These are phyloP conservation scores for Globisporangium yorkense DNA, from an alignment of 352 stramenopile species.

Conservation along the genomic window DNA sequence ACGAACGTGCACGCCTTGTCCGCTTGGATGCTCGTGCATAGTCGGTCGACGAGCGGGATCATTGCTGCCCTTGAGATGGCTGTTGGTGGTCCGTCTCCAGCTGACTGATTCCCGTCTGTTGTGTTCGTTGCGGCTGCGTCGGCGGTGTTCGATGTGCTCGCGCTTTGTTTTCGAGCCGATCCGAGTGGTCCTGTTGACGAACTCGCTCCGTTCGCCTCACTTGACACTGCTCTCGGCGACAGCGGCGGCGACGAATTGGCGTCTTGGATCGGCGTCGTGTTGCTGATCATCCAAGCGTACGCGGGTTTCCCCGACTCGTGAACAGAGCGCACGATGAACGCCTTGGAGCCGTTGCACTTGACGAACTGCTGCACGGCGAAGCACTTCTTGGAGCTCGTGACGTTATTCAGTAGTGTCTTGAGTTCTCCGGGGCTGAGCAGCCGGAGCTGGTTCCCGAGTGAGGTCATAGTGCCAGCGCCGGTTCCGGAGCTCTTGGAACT, in stretches of 20 bases:
- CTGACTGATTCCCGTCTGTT: not conserved
- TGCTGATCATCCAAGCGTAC: conserved; percentile 81
- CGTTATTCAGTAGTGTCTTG: conserved; percentile 60
- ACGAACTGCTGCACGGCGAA: conserved; percentile 74
- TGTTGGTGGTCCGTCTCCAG: conserved; percentile 12
- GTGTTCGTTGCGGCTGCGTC: not conserved
- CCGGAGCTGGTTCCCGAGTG: conserved; percentile 56
- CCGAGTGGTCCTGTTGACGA: not conserved
- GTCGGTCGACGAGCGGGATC: conserved; percentile 35
- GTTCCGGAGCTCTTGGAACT: conserved; percentile 8
- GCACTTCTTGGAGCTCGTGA: conserved; percentile 50
- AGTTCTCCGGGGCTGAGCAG: conserved; percentile 58
- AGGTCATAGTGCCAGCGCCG: conserved; percentile 14
- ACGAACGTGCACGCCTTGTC: conserved; percentile 74
- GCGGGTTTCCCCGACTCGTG: conserved; percentile 55
- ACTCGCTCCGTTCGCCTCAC: not conserved
- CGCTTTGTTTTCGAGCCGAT: not conserved
- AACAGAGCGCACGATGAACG: conserved; percentile 61
- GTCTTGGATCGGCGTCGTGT: conserved; percentile 42
- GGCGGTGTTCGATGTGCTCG: not conserved
- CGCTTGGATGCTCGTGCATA: conserved; percentile 58
- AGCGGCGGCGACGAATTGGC: not conserved
- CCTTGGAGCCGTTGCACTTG: conserved; percentile 64
- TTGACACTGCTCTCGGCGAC: not conserved
- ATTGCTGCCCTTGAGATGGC: conserved; percentile 2